These are phyloP conservation scores for Trichopus zeylanicus DNA, from an alignment of 116 monocot genomes.

Conservation along the genomic window DNA sequence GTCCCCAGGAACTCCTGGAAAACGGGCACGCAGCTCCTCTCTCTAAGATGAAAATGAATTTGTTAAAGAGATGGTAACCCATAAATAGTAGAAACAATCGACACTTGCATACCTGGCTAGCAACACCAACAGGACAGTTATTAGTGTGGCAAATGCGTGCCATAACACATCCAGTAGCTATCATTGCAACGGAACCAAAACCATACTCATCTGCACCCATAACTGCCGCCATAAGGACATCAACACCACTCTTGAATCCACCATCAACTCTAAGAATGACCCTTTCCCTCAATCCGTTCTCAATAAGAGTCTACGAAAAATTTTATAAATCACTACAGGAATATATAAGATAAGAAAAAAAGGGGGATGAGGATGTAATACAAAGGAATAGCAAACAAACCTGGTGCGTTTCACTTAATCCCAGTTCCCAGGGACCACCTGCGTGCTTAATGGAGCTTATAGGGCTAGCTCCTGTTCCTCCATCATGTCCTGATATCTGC, in stretches of 20 bases:
- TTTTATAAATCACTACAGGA: neutral
- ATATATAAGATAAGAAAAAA: conserved; percentile 4
- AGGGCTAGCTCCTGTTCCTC: conserved; percentile 99
- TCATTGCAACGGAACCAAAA: conserved; percentile 99
- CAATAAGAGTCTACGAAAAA: conserved; percentile 63
- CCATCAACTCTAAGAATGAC: conserved; percentile 96
- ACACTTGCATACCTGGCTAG: conserved; percentile 66
- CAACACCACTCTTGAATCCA: conserved; percentile 97
- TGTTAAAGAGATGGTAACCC: neutral
- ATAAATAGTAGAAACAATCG: conserved; percentile 3
- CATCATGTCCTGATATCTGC: conserved; percentile 99
- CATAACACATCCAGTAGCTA: conserved; percentile 99
- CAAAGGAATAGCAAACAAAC: conserved; percentile 24
- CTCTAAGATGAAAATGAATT: conserved; percentile 36
- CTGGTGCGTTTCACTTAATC: conserved; percentile 91
- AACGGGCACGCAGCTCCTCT: conserved; percentile 97
- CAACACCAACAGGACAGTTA: conserved; percentile 98
- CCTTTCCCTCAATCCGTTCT: conserved; percentile 93
- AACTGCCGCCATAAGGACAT: conserved; percentile 94
- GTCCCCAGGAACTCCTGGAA: conserved; percentile 99
- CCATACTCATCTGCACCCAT: conserved; percentile 99
- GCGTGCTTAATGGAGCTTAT: conserved; percentile 99
- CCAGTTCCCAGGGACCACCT: conserved; percentile 99
- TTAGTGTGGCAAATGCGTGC: conserved; percentile 99
- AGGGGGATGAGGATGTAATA: neutral